These are phyloP conservation scores for Phytophthora constricta DNA, from an alignment of 352 stramenopile genomes.

Conservation along the genomic window DNA sequence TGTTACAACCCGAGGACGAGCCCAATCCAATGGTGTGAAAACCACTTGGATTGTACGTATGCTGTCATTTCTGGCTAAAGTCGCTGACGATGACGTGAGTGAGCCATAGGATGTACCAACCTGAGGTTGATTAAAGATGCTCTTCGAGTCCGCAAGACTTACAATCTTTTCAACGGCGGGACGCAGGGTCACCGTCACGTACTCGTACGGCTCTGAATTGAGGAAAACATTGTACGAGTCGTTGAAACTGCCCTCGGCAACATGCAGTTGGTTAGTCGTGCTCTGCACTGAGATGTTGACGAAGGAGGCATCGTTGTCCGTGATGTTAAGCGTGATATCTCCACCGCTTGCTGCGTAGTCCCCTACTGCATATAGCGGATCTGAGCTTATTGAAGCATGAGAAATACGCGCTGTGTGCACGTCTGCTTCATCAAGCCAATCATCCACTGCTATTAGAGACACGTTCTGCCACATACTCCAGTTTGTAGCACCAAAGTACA, in stretches of 20 bases:
- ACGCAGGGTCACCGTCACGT: slow-evolving; percentile 52
- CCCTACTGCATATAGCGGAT: slow-evolving; percentile 49
- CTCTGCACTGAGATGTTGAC: slow-evolving; percentile 64
- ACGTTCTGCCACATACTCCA: slow-evolving; percentile 75
- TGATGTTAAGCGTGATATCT: slow-evolving; percentile 49
- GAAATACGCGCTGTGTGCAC: slow-evolving; percentile 62
- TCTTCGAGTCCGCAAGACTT: slow-evolving; percentile 37
- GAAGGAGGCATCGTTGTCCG: slow-evolving; percentile 70
- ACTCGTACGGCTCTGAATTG: slow-evolving; percentile 68
- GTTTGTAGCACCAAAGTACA: slow-evolving; percentile 67
- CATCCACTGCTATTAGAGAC: slow-evolving; percentile 62
- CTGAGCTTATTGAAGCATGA: slow-evolving; percentile 51
- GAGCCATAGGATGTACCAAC: slow-evolving; percentile 32
- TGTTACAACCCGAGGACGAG: slow-evolving; percentile 38
- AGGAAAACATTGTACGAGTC: slow-evolving; percentile 72
- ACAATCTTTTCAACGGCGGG: slow-evolving; percentile 54
- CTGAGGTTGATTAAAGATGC: slow-evolving; percentile 35
- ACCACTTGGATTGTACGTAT: slow-evolving; percentile 48
- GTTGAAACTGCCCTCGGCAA: slow-evolving; percentile 81
- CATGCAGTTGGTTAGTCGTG: slow-evolving; percentile 47
- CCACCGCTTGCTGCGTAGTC: slow-evolving; percentile 41
- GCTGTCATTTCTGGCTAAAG: slow-evolving; percentile 9
- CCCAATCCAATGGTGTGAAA: slow-evolving; percentile 77
- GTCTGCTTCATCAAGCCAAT: slow-evolving; percentile 59
- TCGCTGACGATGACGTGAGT: slow-evolving; percentile 25